Percentiles rank a stretch among this genome's conserved stretches.
Conservation (phyloP, 148 eudicot genomes). For the Mesembryanthemum crystallinum region DNA sequence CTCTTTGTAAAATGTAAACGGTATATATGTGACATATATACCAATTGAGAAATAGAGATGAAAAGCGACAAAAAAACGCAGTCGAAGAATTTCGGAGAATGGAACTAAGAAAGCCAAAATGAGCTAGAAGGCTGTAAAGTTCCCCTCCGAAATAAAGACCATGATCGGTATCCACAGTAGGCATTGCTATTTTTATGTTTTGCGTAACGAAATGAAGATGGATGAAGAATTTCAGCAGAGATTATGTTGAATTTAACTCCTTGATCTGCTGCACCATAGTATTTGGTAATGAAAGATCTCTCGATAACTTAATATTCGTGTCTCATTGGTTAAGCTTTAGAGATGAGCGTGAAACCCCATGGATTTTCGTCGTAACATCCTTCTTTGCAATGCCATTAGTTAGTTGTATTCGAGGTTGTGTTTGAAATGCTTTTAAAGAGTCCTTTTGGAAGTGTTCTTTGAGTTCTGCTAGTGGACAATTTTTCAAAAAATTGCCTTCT, state of each 20-base stretch:
- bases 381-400: no score
- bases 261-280: slow-evolving; percentile 18
- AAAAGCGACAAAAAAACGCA: slow-evolving; percentile 5
- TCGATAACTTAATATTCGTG: not conserved
- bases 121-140: slow-evolving; percentile 27
- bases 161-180: slow-evolving; percentile 3
- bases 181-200: slow-evolving; percentile 21
- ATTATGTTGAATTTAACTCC: slow-evolving; percentile 17
- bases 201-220: not conserved
- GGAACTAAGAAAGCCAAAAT: slow-evolving; percentile 14
- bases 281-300: slow-evolving; percentile 16
- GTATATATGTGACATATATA: slow-evolving; percentile 29
- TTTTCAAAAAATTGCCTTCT: no score
- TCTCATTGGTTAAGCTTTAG: not conserved
- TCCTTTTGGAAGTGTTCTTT: no score
- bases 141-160: slow-evolving; percentile 7
- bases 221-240: slow-evolving; percentile 10
- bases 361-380: not conserved
- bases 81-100: slow-evolving; percentile 6
- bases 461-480: no score
- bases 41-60: slow-evolving; percentile 24
- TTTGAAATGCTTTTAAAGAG: not conserved
- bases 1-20: slow-evolving; percentile 28
- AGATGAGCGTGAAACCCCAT: not conserved
- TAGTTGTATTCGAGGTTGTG: not conserved